A percentile compares a stretch with the other conserved stretches of the same genome.
Evolutionary conservation across 176 grass and related monocot genomes (phyloP).

Genomic region (Poa annua): DNA sequence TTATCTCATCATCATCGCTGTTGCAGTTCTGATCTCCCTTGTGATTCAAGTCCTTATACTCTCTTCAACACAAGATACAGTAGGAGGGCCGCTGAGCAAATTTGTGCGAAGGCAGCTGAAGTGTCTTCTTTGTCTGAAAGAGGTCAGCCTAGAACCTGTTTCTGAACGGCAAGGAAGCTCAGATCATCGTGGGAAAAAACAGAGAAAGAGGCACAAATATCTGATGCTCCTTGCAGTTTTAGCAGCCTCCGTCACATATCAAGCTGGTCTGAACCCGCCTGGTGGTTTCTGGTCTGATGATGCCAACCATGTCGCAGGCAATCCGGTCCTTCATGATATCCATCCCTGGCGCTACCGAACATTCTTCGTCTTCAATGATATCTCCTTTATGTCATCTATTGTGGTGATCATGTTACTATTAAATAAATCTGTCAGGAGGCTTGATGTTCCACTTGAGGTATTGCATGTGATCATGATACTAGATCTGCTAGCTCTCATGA

Average conservation of each 20-base stretch:
- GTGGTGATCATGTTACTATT: slow-evolving; percentile 44
- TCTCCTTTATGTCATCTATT: slow-evolving; percentile 49
- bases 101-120: not conserved
- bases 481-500: slow-evolving; percentile 55
- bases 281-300: slow-evolving; percentile 51
- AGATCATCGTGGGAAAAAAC: not conserved
- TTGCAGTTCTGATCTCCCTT: slow-evolving; percentile 39
- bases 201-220: slow-evolving; percentile 49
- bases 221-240: slow-evolving; percentile 61
- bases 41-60: slow-evolving; percentile 20
- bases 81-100: not conserved
- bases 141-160: not conserved
- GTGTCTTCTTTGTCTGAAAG: not conserved
- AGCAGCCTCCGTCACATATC: slow-evolving; percentile 57
- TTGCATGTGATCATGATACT: slow-evolving; percentile 44
- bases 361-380: slow-evolving; percentile 48
- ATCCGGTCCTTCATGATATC: slow-evolving; percentile 14
- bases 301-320: slow-evolving; percentile 7
- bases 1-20: slow-evolving; percentile 36
- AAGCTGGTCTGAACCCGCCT: slow-evolving; percentile 62
- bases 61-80: not conserved
- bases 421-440: slow-evolving; percentile 24
- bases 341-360: slow-evolving; percentile 11
- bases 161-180: not conserved
- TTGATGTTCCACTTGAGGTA: not conserved